Evolutionary conservation across 495 filamentous ascomycete species (phyloP).

Genomic region (Aspergillus asperescens): DNA sequence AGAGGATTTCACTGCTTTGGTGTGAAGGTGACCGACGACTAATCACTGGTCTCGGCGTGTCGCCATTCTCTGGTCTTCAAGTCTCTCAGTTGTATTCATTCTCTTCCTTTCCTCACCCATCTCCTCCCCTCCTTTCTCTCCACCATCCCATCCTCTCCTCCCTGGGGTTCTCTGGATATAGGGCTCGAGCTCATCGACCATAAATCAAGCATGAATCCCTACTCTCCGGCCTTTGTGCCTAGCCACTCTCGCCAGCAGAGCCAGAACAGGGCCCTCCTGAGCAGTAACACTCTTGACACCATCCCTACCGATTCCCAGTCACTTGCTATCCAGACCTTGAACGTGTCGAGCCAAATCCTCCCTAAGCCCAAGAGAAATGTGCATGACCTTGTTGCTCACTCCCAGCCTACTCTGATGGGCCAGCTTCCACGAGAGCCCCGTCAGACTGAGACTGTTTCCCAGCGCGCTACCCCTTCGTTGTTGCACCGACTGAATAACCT

Average conservation of each 20-base stretch:
- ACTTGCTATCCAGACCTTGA: background rate
- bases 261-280: background rate
- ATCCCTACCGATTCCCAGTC: background rate
- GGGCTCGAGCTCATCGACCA: background rate
- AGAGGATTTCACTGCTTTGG: background rate
- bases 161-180: background rate
- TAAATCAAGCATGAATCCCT: slow-evolving; percentile 5
- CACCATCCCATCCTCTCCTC: background rate
- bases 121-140: slow-evolving; percentile 6
- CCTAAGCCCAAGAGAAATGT: background rate
- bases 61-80: background rate
- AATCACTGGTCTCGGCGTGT: background rate
- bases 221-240: slow-evolving; percentile 6
- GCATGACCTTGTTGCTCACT: background rate
- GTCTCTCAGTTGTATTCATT: slow-evolving; percentile 25
- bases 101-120: slow-evolving; percentile 15
- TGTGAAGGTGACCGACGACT: background rate
- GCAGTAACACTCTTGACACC: background rate
- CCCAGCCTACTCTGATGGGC: background rate
- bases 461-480: background rate
- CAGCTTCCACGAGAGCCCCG: background rate
- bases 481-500: slow-evolving; percentile 3
- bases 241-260: background rate
- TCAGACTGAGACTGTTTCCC: slow-evolving; percentile 8
- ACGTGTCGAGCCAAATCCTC: background rate